Conservation (phyloP, 1,284 basidiomycete species). For the Pseudozyma pruni region DNA sequence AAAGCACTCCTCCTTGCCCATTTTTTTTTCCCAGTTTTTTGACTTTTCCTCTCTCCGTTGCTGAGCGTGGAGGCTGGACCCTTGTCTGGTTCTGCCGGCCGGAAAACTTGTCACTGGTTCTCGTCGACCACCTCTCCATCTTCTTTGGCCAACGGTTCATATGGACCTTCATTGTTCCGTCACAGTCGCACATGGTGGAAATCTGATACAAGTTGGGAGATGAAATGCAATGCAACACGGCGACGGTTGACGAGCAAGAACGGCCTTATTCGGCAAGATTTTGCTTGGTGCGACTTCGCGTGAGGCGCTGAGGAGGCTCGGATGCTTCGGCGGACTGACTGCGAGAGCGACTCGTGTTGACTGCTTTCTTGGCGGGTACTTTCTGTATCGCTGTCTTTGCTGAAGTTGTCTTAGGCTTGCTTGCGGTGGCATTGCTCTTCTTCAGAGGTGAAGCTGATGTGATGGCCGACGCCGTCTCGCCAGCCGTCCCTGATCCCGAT, state of each 20-base stretch:
- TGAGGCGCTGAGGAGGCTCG: constrained; percentile 26
- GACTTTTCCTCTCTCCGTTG: constrained; percentile 14
- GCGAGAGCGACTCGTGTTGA: constrained; percentile 7
- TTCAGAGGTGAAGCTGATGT: constrained; percentile 6
- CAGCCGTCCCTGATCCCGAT: too few species aligned
- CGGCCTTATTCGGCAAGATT: constrained; percentile 20
- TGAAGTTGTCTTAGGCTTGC: not conserved
- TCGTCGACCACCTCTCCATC: not conserved
- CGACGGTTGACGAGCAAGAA: too few species aligned
- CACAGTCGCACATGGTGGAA: too few species aligned
- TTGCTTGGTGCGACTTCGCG: constrained; percentile 38
- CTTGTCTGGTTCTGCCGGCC: constrained; percentile 12
- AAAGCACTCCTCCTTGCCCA: not conserved
- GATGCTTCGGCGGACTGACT: constrained; percentile 9
- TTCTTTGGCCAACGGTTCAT: too few species aligned
- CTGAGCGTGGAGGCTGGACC: constrained; percentile 14
- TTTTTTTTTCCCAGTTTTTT: constrained; percentile 13
- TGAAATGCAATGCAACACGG: not conserved
- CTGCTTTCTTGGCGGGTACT: constrained; percentile 8
- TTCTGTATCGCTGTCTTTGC: constrained; percentile 6
- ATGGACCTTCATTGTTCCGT: too few species aligned
- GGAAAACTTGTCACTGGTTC: constrained; percentile 1
- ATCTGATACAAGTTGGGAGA: not conserved
- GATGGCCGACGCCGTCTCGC: not conserved
- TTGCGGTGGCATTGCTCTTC: constrained; percentile 1